Conservation (phyloP, 2,329 filamentous ascomycete genomes). For the Mycosphaerella sp. region DNA sequence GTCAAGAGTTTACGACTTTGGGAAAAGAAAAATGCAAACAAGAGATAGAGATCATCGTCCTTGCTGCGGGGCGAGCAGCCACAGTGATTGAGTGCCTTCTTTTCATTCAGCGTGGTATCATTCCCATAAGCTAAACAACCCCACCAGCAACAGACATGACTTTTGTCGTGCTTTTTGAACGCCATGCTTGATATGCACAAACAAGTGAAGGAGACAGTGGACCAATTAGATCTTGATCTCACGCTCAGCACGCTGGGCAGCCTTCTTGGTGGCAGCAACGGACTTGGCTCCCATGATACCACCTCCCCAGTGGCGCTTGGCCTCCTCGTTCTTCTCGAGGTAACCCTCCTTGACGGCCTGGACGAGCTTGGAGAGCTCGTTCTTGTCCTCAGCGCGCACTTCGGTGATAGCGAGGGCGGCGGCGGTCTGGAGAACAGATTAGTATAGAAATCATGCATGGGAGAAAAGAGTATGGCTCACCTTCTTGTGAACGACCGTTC, state of each 20-base stretch:
- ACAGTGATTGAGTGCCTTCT: constrained; percentile 17
- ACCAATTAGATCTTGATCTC: constrained; percentile 88
- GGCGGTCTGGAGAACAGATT: constrained; percentile 64
- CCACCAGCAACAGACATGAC: constrained; percentile 17
- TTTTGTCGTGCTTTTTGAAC: constrained; percentile 20
- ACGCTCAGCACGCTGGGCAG: constrained; percentile 84
- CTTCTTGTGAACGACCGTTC: constrained; percentile 99
- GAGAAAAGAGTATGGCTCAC: constrained; percentile 41
- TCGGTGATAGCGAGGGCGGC: constrained; percentile 94
- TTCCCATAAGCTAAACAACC: constrained; percentile 16
- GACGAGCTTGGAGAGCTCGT: constrained; percentile 93
- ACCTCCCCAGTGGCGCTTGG: constrained; percentile 94
- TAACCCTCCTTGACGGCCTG: constrained; percentile 97
- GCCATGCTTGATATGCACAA: constrained; percentile 17
- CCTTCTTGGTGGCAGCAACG: constrained; percentile 69
- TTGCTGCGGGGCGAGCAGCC: constrained; percentile 22
- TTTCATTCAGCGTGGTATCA: constrained; percentile 22
- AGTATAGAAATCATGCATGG: constrained; percentile 8
- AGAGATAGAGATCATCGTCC: constrained; percentile 10
- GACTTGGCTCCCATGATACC: constrained; percentile 99
- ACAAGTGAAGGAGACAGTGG: constrained; percentile 6
- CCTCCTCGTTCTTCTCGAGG: constrained; percentile 88
- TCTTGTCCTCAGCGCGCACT: constrained; percentile 97
- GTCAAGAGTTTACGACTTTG: background rate
- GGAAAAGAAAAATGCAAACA: constrained; percentile 8